Evolutionary conservation across 208 protist genomes (phyloP).

Genomic region (Wallacemonas sp.): DNA sequence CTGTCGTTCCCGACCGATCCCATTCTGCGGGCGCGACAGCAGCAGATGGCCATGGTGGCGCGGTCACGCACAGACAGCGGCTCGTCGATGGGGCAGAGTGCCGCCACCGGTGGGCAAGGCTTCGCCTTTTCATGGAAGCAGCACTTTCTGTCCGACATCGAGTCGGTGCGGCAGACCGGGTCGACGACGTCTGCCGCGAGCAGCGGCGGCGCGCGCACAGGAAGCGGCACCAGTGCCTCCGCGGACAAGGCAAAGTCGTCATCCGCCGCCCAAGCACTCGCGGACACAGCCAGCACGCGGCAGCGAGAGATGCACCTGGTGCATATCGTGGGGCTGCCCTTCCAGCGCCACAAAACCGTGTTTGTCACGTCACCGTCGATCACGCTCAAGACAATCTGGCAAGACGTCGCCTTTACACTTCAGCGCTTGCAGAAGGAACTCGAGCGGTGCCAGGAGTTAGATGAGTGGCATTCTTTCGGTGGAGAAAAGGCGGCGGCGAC

Average conservation of each 20-base stretch:
- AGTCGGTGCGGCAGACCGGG: background rate
- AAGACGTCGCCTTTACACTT: conserved; percentile 20
- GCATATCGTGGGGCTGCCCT: conserved; percentile 36
- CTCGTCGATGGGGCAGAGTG: background rate
- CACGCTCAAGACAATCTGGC: conserved; percentile 52
- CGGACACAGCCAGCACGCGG: background rate
- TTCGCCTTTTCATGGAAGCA: conserved; percentile 1
- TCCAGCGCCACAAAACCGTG: conserved; percentile 22
- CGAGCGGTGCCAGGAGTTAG: background rate
- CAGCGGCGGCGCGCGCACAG: too few species aligned
- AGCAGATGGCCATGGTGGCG: conserved; percentile 17
- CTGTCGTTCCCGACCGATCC: background rate
- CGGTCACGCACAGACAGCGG: background rate
- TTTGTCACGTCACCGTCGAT: conserved; percentile 48
- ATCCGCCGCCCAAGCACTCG: background rate
- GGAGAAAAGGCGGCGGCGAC: background rate
- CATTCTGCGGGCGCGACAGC: background rate
- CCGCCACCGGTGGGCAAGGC: background rate
- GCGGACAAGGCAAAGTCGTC: too few species aligned
- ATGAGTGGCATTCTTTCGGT: conserved; percentile 3
- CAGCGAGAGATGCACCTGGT: conserved; percentile 29
- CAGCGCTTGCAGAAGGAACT: conserved; percentile 20
- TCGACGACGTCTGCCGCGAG: too few species aligned
- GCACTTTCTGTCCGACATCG: background rate
- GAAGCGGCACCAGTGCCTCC: too few species aligned